Percentiles rank a stretch among this genome's conserved stretches.
Conservation (phyloP, 2,329 filamentous ascomycete genomes). For the Colletotrichum eremochloae region DNA sequence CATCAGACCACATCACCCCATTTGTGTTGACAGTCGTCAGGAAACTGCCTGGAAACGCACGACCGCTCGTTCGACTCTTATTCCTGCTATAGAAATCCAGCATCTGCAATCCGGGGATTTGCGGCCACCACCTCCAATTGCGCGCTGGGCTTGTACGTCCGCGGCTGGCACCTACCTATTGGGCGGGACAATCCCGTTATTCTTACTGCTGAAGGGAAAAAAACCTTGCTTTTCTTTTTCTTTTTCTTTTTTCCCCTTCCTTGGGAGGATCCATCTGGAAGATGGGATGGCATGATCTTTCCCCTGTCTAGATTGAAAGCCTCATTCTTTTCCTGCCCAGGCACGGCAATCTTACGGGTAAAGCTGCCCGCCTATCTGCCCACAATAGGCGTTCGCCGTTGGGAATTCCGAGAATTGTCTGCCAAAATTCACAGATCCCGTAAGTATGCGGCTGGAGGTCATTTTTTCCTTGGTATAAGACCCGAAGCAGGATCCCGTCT, state of each 20-base stretch:
- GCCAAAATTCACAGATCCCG: conserved; percentile 34
- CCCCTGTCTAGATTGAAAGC: conserved; percentile 27
- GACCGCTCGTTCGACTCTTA: conserved; percentile 25
- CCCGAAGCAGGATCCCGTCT: conserved; percentile 35
- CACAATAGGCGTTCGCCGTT: conserved; percentile 41
- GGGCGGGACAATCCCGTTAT: conserved; percentile 28
- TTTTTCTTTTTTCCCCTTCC: background rate
- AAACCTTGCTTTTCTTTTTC: conserved; percentile 22
- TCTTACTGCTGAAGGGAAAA: conserved; percentile 26
- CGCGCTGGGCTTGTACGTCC: conserved; percentile 17
- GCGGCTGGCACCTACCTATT: conserved; percentile 40
- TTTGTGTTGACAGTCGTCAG: conserved; percentile 38
- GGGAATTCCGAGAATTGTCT: conserved; percentile 29
- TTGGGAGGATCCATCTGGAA: conserved; percentile 25
- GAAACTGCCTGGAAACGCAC: conserved; percentile 39
- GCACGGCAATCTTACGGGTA: conserved; percentile 43
- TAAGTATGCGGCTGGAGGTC: conserved; percentile 11
- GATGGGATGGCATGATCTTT: conserved; percentile 41
- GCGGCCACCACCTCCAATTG: background rate
- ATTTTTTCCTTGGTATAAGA: conserved; percentile 41
- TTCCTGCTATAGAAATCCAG: background rate
- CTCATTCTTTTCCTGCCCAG: conserved; percentile 31
- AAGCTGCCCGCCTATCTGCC: conserved; percentile 40
- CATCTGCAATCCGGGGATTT: conserved; percentile 2
- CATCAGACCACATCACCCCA: conserved; percentile 44